A percentile compares a stretch with the other conserved stretches of the same genome.
phyloP scores from a whole-genome alignment of 106 monocot genomes.

The Acorus gramineus region DNA sequence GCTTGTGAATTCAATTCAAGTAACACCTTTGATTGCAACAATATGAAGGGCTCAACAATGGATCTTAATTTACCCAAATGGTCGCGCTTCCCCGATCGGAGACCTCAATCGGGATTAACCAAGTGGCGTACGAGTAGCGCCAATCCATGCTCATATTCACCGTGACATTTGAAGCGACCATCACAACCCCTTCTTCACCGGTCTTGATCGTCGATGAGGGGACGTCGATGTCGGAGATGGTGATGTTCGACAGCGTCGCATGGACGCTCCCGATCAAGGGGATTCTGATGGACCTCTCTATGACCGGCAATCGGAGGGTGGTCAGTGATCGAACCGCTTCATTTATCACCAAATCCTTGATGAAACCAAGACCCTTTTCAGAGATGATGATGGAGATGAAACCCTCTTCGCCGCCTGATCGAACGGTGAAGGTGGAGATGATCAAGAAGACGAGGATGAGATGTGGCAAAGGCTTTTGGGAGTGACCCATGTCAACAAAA shows the following conservation, averaged over 20 bases:
- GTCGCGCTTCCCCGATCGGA: constrained; percentile 55
- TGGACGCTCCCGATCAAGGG: constrained; percentile 58
- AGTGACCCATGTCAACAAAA: too few species aligned
- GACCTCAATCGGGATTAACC: constrained; percentile 41
- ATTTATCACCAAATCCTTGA: constrained; percentile 51
- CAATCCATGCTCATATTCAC: constrained; percentile 46
- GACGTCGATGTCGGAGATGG: constrained; percentile 34
- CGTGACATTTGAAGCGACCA: constrained; percentile 37
- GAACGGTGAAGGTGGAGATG: constrained; percentile 14
- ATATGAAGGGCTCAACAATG: not conserved
- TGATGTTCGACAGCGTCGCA: constrained; percentile 39
- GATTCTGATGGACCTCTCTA: constrained; percentile 44
- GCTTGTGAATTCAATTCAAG: too few species aligned
- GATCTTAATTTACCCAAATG: constrained; percentile 32
- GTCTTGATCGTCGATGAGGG: constrained; percentile 35
- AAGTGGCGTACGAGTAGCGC: constrained; percentile 46
- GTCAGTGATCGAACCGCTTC: constrained; percentile 39
- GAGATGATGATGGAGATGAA: constrained; percentile 54
- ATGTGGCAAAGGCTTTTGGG: too few species aligned
- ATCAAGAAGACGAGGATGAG: constrained; percentile 9
- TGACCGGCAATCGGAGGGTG: constrained; percentile 45
- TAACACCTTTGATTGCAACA: too few species aligned
- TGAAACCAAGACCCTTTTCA: constrained; percentile 64
- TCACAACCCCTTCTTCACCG: constrained; percentile 43
- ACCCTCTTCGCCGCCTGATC: constrained; percentile 5